Conservation (phyloP, 2,329 filamentous ascomycete species). For the Aureobasidium sp. region DNA sequence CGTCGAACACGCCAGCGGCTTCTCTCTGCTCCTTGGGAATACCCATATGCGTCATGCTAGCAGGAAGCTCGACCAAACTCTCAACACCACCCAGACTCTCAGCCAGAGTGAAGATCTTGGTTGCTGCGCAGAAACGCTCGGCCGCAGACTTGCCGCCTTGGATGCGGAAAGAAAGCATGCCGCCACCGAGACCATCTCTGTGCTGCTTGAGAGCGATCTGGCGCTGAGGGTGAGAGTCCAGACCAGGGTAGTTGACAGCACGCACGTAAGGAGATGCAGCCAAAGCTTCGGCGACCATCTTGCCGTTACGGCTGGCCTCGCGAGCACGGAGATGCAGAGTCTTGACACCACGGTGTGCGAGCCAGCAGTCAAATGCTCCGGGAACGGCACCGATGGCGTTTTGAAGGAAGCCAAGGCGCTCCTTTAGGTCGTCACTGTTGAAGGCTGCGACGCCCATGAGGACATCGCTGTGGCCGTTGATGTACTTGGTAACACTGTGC, state of each 20-base stretch:
- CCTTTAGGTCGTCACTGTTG: constrained; percentile 72
- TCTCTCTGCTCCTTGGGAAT: constrained; percentile 88
- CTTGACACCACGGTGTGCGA: constrained; percentile 93
- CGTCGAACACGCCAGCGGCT: constrained; percentile 87
- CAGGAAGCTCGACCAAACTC: constrained; percentile 82
- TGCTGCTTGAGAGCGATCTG: constrained; percentile 83
- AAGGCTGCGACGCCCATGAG: constrained; percentile 96
- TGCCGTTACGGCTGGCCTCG: constrained; percentile 76
- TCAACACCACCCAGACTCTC: constrained; percentile 91
- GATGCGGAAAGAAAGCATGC: constrained; percentile 96
- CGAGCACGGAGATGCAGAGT: constrained; percentile 87
- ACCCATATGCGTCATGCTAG: constrained; percentile 93
- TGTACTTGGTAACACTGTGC: constrained; percentile 97
- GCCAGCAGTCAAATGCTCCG: constrained; percentile 94
- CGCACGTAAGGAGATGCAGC: constrained; percentile 74
- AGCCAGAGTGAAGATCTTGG: constrained; percentile 83
- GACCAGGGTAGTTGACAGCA: constrained; percentile 89
- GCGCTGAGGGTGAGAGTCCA: constrained; percentile 79
- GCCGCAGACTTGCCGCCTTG: constrained; percentile 77
- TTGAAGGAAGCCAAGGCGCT: constrained; percentile 80
- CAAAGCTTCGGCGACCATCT: constrained; percentile 64
- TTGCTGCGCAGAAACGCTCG: constrained; percentile 83
- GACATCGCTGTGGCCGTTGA: constrained; percentile 94
- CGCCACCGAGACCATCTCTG: constrained; percentile 86
- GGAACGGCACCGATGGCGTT: constrained; percentile 96